These are phyloP conservation scores for Leptographium flavum DNA, from an alignment of 2,329 filamentous ascomycete genomes.

Conservation along the genomic window DNA sequence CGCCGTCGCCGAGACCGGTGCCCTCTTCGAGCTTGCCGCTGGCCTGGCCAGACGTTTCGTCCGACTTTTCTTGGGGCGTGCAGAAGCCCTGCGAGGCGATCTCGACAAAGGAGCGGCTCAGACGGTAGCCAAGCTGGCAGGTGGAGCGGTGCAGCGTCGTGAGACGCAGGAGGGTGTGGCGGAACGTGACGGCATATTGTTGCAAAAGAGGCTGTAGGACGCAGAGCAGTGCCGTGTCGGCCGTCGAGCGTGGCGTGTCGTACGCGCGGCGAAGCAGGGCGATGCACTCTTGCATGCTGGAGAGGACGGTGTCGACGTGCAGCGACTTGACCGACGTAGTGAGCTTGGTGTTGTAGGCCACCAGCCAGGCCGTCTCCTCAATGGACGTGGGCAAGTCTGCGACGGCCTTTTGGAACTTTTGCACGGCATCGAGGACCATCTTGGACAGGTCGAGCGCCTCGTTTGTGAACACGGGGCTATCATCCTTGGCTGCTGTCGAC, in stretches of 20 bases:
- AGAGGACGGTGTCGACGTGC: constrained; percentile 40
- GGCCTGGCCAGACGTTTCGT: constrained; percentile 24
- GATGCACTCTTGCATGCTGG: constrained; percentile 24
- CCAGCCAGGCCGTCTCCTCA: constrained; percentile 50
- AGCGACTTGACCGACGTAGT: constrained; percentile 41
- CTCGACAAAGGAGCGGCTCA: constrained; percentile 65
- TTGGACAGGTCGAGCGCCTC: constrained; percentile 54
- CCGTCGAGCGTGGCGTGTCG: neutral
- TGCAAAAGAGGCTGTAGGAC: constrained; percentile 56
- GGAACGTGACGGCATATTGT: constrained; percentile 53
- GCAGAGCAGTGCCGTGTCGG: constrained; percentile 36
- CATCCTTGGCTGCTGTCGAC: constrained; percentile 10
- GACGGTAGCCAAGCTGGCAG: constrained; percentile 58
- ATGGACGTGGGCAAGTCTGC: constrained; percentile 39
- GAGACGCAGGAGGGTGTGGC: constrained; percentile 42
- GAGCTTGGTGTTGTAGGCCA: constrained; percentile 38
- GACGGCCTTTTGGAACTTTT: constrained; percentile 49
- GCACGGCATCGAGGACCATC: constrained; percentile 63
- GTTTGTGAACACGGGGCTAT: constrained; percentile 34
- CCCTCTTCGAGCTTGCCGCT: constrained; percentile 76
- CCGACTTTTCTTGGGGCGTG: constrained; percentile 63
- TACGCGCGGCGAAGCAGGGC: constrained; percentile 15
- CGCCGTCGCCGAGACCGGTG: constrained; percentile 86
- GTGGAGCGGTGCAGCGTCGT: constrained; percentile 53
- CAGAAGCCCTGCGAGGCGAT: constrained; percentile 83